Conservation (phyloP, 75 land plant species). For the Selaginella moellendorffii region DNA sequence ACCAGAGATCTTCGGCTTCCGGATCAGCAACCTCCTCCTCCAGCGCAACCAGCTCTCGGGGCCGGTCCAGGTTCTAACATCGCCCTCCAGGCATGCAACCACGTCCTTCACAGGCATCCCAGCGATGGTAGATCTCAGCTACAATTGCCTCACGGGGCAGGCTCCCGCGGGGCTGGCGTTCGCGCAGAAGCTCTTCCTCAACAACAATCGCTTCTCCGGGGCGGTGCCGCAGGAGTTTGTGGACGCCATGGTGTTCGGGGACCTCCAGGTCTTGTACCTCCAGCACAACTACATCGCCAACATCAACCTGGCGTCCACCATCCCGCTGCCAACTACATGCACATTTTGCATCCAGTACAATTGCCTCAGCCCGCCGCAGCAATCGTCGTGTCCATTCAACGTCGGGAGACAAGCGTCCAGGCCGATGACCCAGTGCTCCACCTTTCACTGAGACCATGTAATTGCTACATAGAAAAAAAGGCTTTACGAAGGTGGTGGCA, state of each 20-base stretch:
- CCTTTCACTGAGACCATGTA: no score
- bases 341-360: slow-evolving; percentile 67
- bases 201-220: slow-evolving; percentile 62
- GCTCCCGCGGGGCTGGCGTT: slow-evolving; percentile 34
- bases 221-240: slow-evolving; percentile 49
- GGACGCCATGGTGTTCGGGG: slow-evolving; percentile 33
- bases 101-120: background rate
- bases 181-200: slow-evolving; percentile 51
- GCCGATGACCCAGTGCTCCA: slow-evolving; percentile 43
- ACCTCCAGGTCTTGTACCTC: slow-evolving; percentile 46
- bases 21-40: background rate
- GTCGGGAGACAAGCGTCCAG: slow-evolving; percentile 43
- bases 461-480: no score
- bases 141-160: slow-evolving; percentile 41
- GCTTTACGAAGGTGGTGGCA: no score
- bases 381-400: slow-evolving; percentile 49
- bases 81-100: no score
- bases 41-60: slow-evolving; percentile 6
- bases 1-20: slow-evolving; percentile 5
- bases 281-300: slow-evolving; percentile 64
- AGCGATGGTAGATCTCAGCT: slow-evolving; percentile 48
- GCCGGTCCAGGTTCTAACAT: background rate
- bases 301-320: slow-evolving; percentile 30
- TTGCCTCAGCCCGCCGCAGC: slow-evolving; percentile 50
- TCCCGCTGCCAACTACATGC: slow-evolving; percentile 34